Base-by-base conservation (phyloP, 2,329 filamentous ascomycete species). In the Curvularia spicifera region DNA sequence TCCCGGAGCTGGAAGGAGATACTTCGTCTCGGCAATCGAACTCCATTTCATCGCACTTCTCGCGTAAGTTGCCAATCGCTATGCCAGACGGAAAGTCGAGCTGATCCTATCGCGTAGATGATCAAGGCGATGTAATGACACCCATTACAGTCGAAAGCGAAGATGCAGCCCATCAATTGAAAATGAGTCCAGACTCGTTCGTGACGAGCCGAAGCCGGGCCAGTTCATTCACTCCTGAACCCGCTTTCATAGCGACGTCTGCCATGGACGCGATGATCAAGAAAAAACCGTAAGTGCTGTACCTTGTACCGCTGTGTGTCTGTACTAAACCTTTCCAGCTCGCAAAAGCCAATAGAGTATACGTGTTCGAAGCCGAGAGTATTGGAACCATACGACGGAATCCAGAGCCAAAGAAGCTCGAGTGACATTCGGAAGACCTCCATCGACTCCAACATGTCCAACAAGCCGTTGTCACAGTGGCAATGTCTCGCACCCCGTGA, bases 401-500 rank as follows among this genome's bases (percentile, higher is more conserved):
- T 48, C 39, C 61, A 51, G 18, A 64, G 52, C 29, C 31, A 22
- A 15, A 39, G 40, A 48, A 44, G 44, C 28, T 37, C 37, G 13
- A 43, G 56, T 10, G 46, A 57, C 8, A 42, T 59, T 7, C 60
- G 60, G 31, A 53, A 57, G 12, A 28, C 50, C 10, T 63, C 66
- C 8, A 59, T 59, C 20, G 53, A 57, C 26, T 37, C 56, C 5
- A 67, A 64, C 4, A 20, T 67, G 15, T 59, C 67, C 24, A 73
- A 65, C 63, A 66, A 67, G 50, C 73, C 73, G 24, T 63, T 76
- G 13, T 68, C 69, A 9, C 67, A 75, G 42, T 78, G 74, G 74
- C 68, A 74, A 44, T 69, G 73, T 44, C 66, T 72, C 20, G 64
- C 70, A 15, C 69, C 71, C n/a, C 56, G 64, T 29, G 60, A 58